Evolutionary conservation across 371 early-diverging fungal species (phyloP), one percentile per base, ranked within the genome.

Genomic region (Globomyces sp.): DNA sequence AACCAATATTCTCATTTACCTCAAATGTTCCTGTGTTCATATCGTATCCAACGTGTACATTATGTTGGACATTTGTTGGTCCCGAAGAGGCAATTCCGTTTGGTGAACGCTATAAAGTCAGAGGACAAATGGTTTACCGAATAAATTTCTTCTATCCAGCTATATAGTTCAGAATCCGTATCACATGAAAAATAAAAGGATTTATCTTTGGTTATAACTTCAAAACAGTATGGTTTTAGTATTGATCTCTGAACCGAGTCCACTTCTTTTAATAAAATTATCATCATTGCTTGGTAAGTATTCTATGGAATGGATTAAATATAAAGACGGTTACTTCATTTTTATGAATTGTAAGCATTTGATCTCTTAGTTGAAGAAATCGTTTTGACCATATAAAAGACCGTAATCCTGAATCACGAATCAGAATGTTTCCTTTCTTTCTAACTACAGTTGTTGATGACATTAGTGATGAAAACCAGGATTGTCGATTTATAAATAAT

Each of bases 21-120:
- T 62, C 48, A 39, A 62, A 62, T 3, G 52, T 63, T 43, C 99
- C 99, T 63, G 89, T 92, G 67, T 84, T 78, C 13, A 91, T 90
- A 80, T 98, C 97, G 79, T 95, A 97, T 51, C 95, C 98, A 62
- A 97, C 96, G 75, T 98, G 99, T 45, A 95, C 89, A 68, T 93
- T 87, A 77, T 97, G 97, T 57, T 90, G 89, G 78, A 96, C 95
- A 79, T 93, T 91, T 50, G 96, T 94, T 1, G 98, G 97, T 24
- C 24, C 24, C 24, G 24, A 24, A 72, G 85, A 89, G 45, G 96
- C 94, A 63, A 94, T 44, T 92, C 93, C 82, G 85, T 90, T 79
- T 11, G 94, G 92, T 13, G 92, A 91, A 52, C 90, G 84, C 85
- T 91, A 73, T 44, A 58, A 46, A 63, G 24, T 24, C 24, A 24